These are phyloP conservation scores for Nymphaea colorata DNA, from an alignment of 164 flowering plant genomes.

Conservation along the genomic window DNA sequence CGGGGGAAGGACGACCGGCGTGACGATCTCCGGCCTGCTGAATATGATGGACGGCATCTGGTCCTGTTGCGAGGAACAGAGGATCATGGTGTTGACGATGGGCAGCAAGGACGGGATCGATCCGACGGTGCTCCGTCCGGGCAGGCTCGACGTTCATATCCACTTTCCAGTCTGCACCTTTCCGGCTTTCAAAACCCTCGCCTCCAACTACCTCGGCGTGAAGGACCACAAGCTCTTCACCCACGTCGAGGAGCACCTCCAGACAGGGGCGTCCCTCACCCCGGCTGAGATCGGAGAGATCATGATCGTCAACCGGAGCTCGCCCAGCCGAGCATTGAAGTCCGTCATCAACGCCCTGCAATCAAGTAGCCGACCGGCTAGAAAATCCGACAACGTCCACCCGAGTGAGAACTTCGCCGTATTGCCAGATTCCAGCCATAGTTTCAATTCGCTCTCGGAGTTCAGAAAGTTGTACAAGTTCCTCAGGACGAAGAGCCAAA, in stretches of 20 bases:
- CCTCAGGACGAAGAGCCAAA: conserved; percentile 34
- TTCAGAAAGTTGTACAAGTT: conserved; percentile 51
- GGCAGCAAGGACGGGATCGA: conserved; percentile 44
- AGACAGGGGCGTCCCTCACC: conserved; percentile 39
- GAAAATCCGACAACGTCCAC: conserved; percentile 6
- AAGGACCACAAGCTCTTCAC: conserved; percentile 82
- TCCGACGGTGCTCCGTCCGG: conserved; percentile 53
- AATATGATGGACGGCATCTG: conserved; percentile 79
- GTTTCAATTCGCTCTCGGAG: conserved; percentile 42
- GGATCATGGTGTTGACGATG: conserved; percentile 77
- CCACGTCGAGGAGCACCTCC: conserved; percentile 69
- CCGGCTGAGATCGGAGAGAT: conserved; percentile 82
- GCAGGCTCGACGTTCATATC: conserved; percentile 74
- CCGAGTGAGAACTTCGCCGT: conserved; percentile 16
- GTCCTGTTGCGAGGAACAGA: conserved; percentile 66
- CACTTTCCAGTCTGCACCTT: conserved; percentile 70
- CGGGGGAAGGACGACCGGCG: conserved; percentile 20
- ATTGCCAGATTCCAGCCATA: conserved; percentile 31
- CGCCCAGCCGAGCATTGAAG: conserved; percentile 75
- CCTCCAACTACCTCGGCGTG: conserved; percentile 60
- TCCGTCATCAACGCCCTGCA: conserved; percentile 58
- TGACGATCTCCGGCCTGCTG: conserved; percentile 42
- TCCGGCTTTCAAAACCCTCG: conserved; percentile 48
- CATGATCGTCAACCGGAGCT: conserved; percentile 60
- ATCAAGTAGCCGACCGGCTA: conserved; percentile 10